phyloP scores from a whole-genome alignment of 441 rosid species.

The Daphne laureola region DNA sequence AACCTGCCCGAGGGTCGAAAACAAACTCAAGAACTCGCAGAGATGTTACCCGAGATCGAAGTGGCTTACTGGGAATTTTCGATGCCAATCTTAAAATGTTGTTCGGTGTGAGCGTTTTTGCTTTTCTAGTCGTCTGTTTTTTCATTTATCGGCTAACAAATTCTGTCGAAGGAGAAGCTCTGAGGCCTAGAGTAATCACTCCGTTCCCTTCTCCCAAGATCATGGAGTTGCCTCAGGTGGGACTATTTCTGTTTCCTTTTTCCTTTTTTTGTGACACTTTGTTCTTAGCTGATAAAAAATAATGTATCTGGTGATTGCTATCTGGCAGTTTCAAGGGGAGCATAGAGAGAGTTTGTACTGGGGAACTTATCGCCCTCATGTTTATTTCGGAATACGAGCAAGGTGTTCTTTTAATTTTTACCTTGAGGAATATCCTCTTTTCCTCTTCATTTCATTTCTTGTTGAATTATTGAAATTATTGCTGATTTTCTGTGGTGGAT shows the following conservation, averaged over 20 bases:
- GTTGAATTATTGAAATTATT: not conserved
- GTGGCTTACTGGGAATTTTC: constrained; percentile 39
- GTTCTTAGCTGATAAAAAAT: constrained; percentile 7
- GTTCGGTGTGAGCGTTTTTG: constrained; percentile 32
- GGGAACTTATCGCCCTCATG: constrained; percentile 97
- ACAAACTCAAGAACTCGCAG: constrained; percentile 26
- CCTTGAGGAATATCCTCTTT: not conserved
- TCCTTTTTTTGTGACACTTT: not conserved
- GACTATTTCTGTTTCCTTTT: constrained; percentile 11
- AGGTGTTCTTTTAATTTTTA: constrained; percentile 30
- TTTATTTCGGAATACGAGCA: constrained; percentile 87
- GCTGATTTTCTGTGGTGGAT: constrained; percentile 16
- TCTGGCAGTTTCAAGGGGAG: constrained; percentile 77
- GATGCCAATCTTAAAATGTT: constrained; percentile 41
- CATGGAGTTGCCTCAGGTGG: constrained; percentile 62
- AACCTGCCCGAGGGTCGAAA: constrained; percentile 18
- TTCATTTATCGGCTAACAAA: constrained; percentile 34
- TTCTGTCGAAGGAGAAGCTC: constrained; percentile 25
- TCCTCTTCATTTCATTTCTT: not conserved
- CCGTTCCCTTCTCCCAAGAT: constrained; percentile 85
- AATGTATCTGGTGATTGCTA: not conserved
- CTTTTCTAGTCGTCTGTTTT: constrained; percentile 34
- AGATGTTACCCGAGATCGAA: constrained; percentile 32
- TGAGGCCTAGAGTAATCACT: constrained; percentile 66
- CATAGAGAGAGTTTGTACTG: constrained; percentile 90